These are phyloP conservation scores for Botrytis squamosa DNA, from an alignment of 2,329 filamentous ascomycete genomes.

Conservation along the genomic window DNA sequence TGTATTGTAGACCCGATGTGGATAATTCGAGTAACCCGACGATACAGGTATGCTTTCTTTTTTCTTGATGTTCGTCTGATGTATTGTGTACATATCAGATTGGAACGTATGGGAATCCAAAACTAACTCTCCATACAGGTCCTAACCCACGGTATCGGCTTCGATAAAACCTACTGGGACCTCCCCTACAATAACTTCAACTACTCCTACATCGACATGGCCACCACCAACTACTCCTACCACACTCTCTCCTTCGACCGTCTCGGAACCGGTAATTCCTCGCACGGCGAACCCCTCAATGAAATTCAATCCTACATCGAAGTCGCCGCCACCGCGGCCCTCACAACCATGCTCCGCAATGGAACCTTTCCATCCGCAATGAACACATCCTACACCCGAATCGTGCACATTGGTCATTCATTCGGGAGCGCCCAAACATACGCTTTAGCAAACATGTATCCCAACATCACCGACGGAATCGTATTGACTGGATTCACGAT, in stretches of 20 bases:
- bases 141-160: slow-evolving; percentile 26
- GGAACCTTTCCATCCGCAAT: not conserved
- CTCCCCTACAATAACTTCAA: slow-evolving; percentile 23
- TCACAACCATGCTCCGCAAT: slow-evolving; percentile 18
- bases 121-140: not conserved
- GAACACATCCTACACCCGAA: not conserved
- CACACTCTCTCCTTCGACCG: slow-evolving; percentile 28
- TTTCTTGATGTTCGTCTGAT: not conserved
- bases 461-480: not conserved
- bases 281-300: slow-evolving; percentile 24
- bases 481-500: not conserved
- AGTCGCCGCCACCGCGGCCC: slow-evolving; percentile 15
- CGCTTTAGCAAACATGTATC: not conserved
- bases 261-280: slow-evolving; percentile 23
- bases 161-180: slow-evolving; percentile 27
- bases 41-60: not conserved
- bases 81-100: not conserved
- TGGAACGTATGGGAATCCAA: not conserved
- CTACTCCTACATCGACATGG: slow-evolving; percentile 18
- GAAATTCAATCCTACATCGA: slow-evolving; percentile 24
- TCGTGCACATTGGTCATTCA: not conserved
- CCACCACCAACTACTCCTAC: slow-evolving; percentile 16
- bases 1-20: not conserved
- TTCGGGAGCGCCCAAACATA: not conserved
- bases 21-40: not conserved